Evolutionary conservation across 2,329 filamentous ascomycete species (phyloP), one percentile per base, ranked within the genome.

Genomic region (Colletotrichum zoysiae): DNA sequence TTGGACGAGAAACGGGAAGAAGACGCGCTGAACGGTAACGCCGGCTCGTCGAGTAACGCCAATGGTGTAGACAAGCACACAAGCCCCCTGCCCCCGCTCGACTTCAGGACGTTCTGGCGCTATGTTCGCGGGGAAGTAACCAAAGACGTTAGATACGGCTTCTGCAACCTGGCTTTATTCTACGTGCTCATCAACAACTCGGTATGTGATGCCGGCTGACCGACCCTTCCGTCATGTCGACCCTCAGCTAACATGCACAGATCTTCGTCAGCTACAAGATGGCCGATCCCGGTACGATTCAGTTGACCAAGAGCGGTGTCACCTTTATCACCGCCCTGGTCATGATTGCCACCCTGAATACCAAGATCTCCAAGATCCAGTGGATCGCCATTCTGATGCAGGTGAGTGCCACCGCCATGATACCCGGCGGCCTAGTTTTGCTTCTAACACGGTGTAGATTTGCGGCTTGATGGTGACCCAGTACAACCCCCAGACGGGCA

Each of bases 101-200:
- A 68, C 38, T 7, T 70, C 50, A 65, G 65, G 35, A 71, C 71
- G 2, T 78, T 69, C 48, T 77, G 72, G 75, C 55, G 51, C 57
- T 76, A 75, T 46, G 55, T 75, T 18, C 73, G 73, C 8, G 74
- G 74, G 38, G 77, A 79, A 69, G 75, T 80, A 4, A 75, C 77
- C n/a, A 61, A 64, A 35, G 77, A 79, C 44, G 77, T 77, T 35
- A 74, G 77, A 65, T 80, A 78, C 56, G 79, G 78, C 42, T 80
- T 80, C 69, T 76, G 75, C 64, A 76, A 77, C 53, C 64, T 81
- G 65, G 79, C 79, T 11, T 71, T 81, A 51, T 76, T 81, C 30
- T 81, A 81, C 71, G 77, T 78, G 7, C 74, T 81, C 33, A 79
- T 81, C 70, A 81, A 81, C 73, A 81, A 80, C 72, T 77, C 75